Evolutionary conservation across 1,284 basidiomycete species (phyloP), one percentile per base, ranked within the genome.

Genomic region (Cryptococcus sp.): DNA sequence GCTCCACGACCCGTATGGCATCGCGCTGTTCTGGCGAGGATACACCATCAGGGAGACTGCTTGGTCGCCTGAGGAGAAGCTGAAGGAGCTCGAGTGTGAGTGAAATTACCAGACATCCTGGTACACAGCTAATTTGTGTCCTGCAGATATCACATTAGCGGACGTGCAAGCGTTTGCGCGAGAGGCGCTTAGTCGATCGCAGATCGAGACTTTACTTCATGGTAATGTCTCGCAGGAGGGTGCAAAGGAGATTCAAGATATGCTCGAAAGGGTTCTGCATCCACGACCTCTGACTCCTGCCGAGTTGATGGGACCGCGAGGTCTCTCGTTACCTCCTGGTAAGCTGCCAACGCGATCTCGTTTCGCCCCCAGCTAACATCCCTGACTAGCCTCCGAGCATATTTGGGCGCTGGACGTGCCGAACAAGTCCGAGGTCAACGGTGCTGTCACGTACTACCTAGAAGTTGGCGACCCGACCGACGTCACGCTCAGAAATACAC

Each of bases 191-290:
- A 84, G 84, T 15, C 81, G 87, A 53, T 80, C 90, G 55, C 85
- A 89, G 71, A 80, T 93, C 50, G 86, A 89, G 58, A 88, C 89
- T 43, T 81, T 99, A 15, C 86, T 90, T 1, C 83, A 88, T 54
- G 96, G 96, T 16, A 99, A 99, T 78, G 81, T 97, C 58, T 82
- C 84, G 63, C 86, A 88, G 68, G 86, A 90, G 85, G 90, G 91
- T 72, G 91, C 93, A 13, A 82, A 88, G 53, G 77, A 80, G 55
- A 82, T 98, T 23, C 85, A 88, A 22, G 85, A 88, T 61, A 85
- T 86, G 75, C 82, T 86, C 3, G 93, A 96, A 75, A 73, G 81
- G 42, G 86, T 87, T 27, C 79, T 99, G 41, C 75, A 81, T 46
- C 79, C 86, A 17, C 81, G 85, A 15, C 79, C 87, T 2, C 71